These are phyloP conservation scores for Rhizopogon vinicolor DNA, from an alignment of 768 basidiomycete genomes.

Conservation along the genomic window DNA sequence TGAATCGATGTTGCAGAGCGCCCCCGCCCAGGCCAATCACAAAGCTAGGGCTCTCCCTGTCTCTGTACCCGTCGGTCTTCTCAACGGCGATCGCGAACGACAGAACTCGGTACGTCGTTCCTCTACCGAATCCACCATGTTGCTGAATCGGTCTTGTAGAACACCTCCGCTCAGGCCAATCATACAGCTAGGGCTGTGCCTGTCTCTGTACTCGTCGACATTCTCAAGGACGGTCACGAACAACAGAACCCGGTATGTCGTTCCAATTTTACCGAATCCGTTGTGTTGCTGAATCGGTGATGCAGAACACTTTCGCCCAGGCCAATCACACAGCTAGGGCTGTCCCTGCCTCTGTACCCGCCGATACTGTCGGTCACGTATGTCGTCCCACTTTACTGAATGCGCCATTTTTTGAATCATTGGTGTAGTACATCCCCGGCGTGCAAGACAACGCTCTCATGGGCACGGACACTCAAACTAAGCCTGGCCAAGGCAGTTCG, in stretches of 20 bases:
- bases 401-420: not conserved
- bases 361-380: not conserved
- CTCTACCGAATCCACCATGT: not conserved
- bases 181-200: not conserved
- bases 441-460: not conserved
- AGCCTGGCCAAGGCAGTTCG: not conserved
- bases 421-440: not conserved
- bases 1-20: not conserved
- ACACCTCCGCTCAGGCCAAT: no score
- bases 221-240: not conserved
- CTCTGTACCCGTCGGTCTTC: constrained; percentile 3
- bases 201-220: not conserved
- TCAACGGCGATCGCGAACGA: not conserved
- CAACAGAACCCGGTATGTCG: not conserved
- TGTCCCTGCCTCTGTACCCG: not conserved
- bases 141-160: not conserved
- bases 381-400: not conserved
- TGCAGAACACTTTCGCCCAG: not conserved
- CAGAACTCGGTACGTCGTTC: not conserved
- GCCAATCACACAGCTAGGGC: not conserved
- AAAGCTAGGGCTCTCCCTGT: not conserved
- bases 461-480: not conserved
- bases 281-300: not conserved
- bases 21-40: not conserved
- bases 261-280: not conserved